Conservation (phyloP, 139 green algal species). For the Micractinium conductrix region DNA sequence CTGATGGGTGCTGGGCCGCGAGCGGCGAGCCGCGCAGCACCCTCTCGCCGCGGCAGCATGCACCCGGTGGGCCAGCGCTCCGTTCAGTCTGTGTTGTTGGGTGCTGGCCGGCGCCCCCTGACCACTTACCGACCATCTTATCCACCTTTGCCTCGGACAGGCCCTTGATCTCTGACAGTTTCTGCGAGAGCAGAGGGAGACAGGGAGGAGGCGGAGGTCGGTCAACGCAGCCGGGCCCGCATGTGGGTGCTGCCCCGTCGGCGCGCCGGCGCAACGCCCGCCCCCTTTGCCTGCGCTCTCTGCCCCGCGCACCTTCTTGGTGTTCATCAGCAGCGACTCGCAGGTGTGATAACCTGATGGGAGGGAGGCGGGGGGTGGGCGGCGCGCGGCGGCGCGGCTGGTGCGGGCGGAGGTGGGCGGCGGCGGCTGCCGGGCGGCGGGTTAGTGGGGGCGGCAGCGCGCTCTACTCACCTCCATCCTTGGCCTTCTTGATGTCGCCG, state of each 20-base stretch:
- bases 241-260: too few species aligned
- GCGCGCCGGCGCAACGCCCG: too few species aligned
- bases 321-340: slow-evolving; percentile 83
- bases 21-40: not conserved
- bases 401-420: not conserved
- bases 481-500: slow-evolving; percentile 92
- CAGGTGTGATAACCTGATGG: slow-evolving; percentile 75
- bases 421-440: not conserved
- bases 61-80: not conserved
- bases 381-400: not conserved
- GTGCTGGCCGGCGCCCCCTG: not conserved
- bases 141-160: slow-evolving; percentile 94
- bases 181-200: slow-evolving; percentile 52
- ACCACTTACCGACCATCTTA: slow-evolving; percentile 84
- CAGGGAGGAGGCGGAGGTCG: too few species aligned
- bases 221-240: too few species aligned
- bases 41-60: not conserved
- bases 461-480: slow-evolving; percentile 61
- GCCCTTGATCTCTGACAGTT: slow-evolving; percentile 88
- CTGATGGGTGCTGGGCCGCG: too few species aligned
- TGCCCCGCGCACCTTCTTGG: slow-evolving; percentile 78
- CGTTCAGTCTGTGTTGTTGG: too few species aligned
- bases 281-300: too few species aligned
- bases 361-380: not conserved
- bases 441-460: not conserved